These are phyloP conservation scores for Globisporangium irregulare DNA, from an alignment of 352 stramenopile genomes.

Conservation along the genomic window DNA sequence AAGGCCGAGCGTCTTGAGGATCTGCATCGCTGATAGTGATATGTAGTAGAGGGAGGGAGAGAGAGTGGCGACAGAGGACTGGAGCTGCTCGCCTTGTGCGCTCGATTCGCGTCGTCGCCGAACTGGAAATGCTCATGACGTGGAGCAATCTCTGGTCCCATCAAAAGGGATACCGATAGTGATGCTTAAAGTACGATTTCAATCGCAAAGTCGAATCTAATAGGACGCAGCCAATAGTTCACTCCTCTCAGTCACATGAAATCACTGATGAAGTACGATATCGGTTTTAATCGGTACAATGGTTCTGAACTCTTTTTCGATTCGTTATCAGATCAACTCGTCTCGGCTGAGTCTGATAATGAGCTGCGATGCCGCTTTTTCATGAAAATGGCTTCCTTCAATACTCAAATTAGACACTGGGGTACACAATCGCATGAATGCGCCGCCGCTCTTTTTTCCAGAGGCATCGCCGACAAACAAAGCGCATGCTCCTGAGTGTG, in stretches of 20 bases:
- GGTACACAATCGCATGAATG: too few relatives aligned
- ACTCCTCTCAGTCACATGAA: too few relatives aligned
- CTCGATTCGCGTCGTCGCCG: conserved; percentile 4
- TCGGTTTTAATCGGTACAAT: background rate
- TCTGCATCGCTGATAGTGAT: conserved; percentile 3
- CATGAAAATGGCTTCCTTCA: too few relatives aligned
- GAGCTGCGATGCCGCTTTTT: too few relatives aligned
- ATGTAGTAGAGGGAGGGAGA: background rate
- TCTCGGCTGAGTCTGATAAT: too few relatives aligned
- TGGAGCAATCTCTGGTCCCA: conserved; percentile 9
- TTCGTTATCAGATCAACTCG: background rate
- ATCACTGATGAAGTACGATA: background rate
- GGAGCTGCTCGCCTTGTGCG: conserved; percentile 4
- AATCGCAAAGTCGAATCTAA: background rate
- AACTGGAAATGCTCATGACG: conserved; percentile 7
- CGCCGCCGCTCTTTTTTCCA: too few relatives aligned
- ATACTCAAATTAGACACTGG: too few relatives aligned
- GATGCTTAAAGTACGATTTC: background rate
- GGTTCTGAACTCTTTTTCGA: background rate
- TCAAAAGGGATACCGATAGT: background rate
- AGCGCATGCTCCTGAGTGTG: too few relatives aligned
- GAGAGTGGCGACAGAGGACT: background rate
- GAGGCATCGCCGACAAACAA: too few relatives aligned
- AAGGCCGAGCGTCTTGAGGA: conserved; percentile 23
- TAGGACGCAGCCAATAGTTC: too few relatives aligned